These are phyloP conservation scores for Penicillium chermesinum DNA, from an alignment of 495 filamentous ascomycete species.

Conservation along the genomic window DNA sequence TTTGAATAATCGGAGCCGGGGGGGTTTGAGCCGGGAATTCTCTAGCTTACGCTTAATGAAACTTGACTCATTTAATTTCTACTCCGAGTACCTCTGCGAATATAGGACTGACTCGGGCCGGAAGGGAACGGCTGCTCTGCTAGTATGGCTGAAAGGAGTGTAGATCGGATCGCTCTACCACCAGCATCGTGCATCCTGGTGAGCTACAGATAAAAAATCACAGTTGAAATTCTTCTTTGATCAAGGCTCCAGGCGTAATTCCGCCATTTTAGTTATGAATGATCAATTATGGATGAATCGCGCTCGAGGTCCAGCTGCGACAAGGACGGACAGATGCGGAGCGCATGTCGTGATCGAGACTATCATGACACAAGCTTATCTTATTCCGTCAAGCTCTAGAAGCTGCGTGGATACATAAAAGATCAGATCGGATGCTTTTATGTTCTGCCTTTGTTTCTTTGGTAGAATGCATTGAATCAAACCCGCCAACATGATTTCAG, in stretches of 20 bases:
- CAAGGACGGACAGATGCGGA: neutral
- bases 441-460: neutral
- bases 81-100: too few species aligned
- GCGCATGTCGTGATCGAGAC: slow-evolving; percentile 22
- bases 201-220: too few species aligned
- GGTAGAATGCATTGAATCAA: neutral
- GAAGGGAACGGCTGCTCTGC: too few species aligned
- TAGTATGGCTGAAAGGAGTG: too few species aligned
- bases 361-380: slow-evolving; percentile 21
- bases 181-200: too few species aligned
- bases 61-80: too few species aligned
- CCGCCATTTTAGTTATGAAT: neutral
- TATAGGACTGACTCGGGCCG: too few species aligned
- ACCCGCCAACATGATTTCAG: slow-evolving; percentile 4
- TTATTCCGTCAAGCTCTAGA: neutral
- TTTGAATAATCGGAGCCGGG: neutral
- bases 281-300: neutral
- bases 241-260: neutral
- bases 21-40: neutral
- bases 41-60: neutral
- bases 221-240: too few species aligned
- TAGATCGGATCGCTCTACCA: too few species aligned
- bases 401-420: neutral
- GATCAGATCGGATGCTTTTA: neutral
- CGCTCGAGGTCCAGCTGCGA: too few species aligned